These are phyloP conservation scores for Saccharomyces hybrid DNA, from an alignment of 1,139 yeast species.

Conservation along the genomic window DNA sequence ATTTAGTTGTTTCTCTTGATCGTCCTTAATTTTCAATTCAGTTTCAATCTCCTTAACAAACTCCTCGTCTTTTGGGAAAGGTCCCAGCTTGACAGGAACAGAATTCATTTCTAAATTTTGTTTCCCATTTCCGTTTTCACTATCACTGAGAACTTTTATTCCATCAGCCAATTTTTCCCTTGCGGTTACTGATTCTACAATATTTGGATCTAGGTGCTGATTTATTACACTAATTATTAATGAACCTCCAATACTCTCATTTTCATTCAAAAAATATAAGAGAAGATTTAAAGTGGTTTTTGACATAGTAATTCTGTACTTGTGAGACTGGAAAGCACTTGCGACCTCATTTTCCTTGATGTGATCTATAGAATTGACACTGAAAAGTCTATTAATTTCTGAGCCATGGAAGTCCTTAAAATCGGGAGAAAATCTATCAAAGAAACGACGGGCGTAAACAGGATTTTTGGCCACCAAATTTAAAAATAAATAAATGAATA, in stretches of 20 bases:
- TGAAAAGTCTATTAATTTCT: conserved; percentile 65
- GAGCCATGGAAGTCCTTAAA: conserved; percentile 71
- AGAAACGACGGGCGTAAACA: conserved; percentile 62
- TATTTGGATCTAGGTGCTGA: conserved; percentile 69
- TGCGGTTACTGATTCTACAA: conserved; percentile 32
- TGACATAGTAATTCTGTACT: conserved; percentile 69
- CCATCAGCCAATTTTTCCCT: conserved; percentile 30
- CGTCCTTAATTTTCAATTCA: conserved; percentile 73
- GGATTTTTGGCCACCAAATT: conserved; percentile 64
- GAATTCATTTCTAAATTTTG: conserved; percentile 46
- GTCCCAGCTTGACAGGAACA: conserved; percentile 75
- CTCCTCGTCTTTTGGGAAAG: conserved; percentile 78
- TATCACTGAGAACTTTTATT: conserved; percentile 37
- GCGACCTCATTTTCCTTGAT: conserved; percentile 78
- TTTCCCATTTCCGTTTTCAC: conserved; percentile 46
- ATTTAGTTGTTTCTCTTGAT: conserved; percentile 31
- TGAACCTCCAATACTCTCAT: conserved; percentile 89
- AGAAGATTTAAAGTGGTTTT: conserved; percentile 79
- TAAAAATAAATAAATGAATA: conserved; percentile 80
- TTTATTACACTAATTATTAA: conserved; percentile 77
- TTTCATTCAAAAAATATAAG: conserved; percentile 81
- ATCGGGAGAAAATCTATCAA: conserved; percentile 65
- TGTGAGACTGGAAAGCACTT: conserved; percentile 59
- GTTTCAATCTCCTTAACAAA: conserved; percentile 78
- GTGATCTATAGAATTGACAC: conserved; percentile 74